Percentiles rank a stretch among this genome's conserved stretches.
These are phyloP conservation scores for Antrodiella citrinella DNA, from an alignment of 768 basidiomycete genomes.

Conservation along the genomic window DNA sequence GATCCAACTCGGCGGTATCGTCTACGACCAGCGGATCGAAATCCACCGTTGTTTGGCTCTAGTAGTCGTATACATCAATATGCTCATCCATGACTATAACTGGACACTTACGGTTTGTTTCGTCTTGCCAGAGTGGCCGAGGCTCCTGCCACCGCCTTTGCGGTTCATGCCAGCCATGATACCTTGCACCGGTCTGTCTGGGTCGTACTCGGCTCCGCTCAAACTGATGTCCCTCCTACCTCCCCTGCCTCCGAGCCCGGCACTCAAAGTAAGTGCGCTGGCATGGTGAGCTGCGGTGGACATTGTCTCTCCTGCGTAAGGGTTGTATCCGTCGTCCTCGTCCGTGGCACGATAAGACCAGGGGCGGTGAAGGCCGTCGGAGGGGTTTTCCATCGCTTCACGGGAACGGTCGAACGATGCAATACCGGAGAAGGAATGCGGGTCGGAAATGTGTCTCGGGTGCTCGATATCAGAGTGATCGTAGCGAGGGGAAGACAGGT, in stretches of 20 bases:
- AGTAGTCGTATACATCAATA: slow-evolving; percentile 3
- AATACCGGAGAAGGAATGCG: slow-evolving; percentile 43
- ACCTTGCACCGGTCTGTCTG: slow-evolving; percentile 67
- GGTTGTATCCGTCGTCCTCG: slow-evolving; percentile 58
- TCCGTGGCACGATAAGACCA: slow-evolving; percentile 39
- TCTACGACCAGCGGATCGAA: slow-evolving; percentile 56
- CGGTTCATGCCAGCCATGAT: slow-evolving; percentile 57
- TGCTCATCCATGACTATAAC: too few species aligned
- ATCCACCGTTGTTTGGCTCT: slow-evolving; percentile 29
- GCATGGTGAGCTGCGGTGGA: slow-evolving; percentile 89
- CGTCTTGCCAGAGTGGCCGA: slow-evolving; percentile 39
- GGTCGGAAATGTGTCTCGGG: slow-evolving; percentile 60
- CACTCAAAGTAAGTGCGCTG: slow-evolving; percentile 77
- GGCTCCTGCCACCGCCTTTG: slow-evolving; percentile 48
- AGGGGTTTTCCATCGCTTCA: background rate
- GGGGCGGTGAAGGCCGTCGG: slow-evolving; percentile 28
- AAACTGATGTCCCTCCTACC: slow-evolving; percentile 47
- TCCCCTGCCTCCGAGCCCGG: slow-evolving; percentile 60
- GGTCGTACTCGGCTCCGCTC: slow-evolving; percentile 80
- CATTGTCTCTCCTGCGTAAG: slow-evolving; percentile 57
- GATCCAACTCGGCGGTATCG: slow-evolving; percentile 53
- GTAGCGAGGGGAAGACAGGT: slow-evolving; percentile 45
- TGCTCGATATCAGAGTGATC: slow-evolving; percentile 54
- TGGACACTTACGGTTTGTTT: slow-evolving; percentile 36
- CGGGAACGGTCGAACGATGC: slow-evolving; percentile 41